Evolutionary conservation across 2,329 filamentous ascomycete species (phyloP).

Genomic region (Botryosphaeria dothidea): DNA sequence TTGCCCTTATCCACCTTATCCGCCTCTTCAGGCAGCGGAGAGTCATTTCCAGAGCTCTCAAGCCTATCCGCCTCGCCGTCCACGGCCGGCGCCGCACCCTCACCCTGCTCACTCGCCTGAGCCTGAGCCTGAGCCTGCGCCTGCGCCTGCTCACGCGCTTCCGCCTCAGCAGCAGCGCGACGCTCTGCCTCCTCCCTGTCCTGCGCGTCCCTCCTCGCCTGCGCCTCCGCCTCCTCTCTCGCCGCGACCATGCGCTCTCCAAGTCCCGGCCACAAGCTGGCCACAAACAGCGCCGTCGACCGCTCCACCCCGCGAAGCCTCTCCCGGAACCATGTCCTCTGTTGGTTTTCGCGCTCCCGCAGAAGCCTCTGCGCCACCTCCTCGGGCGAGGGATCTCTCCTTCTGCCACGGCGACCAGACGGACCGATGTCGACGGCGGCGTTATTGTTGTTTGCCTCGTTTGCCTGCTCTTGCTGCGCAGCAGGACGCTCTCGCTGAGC

Average conservation of each 20-base stretch:
- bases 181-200: constrained; percentile 10
- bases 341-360: constrained; percentile 34
- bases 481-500: neutral
- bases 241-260: constrained; percentile 62
- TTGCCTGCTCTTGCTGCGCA: neutral
- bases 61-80: neutral
- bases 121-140: neutral
- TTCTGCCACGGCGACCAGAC: neutral
- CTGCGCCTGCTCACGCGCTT: neutral
- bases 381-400: constrained; percentile 31
- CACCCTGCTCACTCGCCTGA: neutral
- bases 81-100: neutral
- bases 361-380: constrained; percentile 44
- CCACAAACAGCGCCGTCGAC: constrained; percentile 61
- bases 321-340: constrained; percentile 33
- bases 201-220: constrained; percentile 16
- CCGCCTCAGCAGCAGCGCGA: neutral
- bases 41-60: neutral
- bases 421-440: neutral
- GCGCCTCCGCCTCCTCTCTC: constrained; percentile 47
- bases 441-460: neutral
- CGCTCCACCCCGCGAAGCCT: constrained; percentile 53
- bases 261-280: constrained; percentile 62
- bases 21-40: neutral
- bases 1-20: constrained; percentile 16